Evolutionary conservation across 1,284 basidiomycete species (phyloP).

Genomic region (Ustilago vetiveriae): DNA sequence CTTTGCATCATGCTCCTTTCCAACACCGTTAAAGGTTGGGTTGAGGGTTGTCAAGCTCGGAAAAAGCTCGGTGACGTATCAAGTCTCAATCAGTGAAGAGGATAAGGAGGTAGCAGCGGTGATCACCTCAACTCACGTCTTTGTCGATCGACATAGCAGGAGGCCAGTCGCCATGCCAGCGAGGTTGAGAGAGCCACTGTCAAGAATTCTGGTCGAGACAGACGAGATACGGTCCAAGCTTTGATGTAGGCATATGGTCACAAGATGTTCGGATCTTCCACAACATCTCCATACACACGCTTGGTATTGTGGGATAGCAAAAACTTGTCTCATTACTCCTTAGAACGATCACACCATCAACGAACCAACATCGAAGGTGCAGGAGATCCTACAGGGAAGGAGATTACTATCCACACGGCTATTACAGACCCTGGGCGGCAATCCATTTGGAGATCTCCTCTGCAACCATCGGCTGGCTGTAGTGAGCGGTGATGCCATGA

Average conservation of each 20-base stretch:
- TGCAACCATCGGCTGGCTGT: slow-evolving; percentile 23
- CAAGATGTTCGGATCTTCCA: too few species aligned
- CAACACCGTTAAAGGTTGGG: slow-evolving; percentile 23
- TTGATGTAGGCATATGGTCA: slow-evolving; percentile 5
- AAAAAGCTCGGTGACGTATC: slow-evolving; percentile 42
- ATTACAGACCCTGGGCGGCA: slow-evolving; percentile 27
- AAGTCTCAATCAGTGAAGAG: slow-evolving; percentile 32
- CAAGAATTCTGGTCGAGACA: slow-evolving; percentile 9
- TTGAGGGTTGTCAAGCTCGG: slow-evolving; percentile 43
- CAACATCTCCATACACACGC: too few species aligned
- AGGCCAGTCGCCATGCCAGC: slow-evolving; percentile 38
- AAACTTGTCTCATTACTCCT: too few species aligned
- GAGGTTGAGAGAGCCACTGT: slow-evolving; percentile 4
- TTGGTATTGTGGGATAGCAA: too few species aligned
- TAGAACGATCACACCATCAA: too few species aligned
- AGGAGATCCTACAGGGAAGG: too few species aligned
- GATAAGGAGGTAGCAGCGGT: slow-evolving; percentile 20
- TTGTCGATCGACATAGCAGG: slow-evolving; percentile 39
- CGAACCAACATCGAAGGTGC: too few species aligned
- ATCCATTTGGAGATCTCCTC: slow-evolving; percentile 37
- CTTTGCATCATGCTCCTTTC: slow-evolving; percentile 51
- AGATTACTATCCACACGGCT: too few species aligned
- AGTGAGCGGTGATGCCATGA: slow-evolving; percentile 44
- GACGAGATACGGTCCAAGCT: slow-evolving; percentile 12
- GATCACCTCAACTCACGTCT: slow-evolving; percentile 51